Percentiles rank a stretch among this genome's conserved stretches.
phyloP scores from a whole-genome alignment of 495 filamentous ascomycete genomes.

The Neurospora sp. region DNA sequence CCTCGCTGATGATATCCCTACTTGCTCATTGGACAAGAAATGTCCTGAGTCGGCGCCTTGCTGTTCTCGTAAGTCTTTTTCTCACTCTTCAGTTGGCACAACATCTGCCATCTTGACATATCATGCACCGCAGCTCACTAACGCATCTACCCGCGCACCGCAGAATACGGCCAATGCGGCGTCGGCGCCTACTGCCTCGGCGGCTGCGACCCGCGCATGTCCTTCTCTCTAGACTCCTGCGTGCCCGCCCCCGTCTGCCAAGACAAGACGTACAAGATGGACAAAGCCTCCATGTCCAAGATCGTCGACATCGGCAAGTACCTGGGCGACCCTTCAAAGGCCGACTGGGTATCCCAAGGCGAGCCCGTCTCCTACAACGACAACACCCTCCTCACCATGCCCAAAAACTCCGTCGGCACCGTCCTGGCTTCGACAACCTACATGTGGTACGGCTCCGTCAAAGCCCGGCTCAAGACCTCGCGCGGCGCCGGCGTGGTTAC shows the following conservation, averaged over 20 bases:
- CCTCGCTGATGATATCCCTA: slow-evolving; percentile 19
- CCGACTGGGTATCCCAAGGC: slow-evolving; percentile 86
- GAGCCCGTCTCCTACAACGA: slow-evolving; percentile 50
- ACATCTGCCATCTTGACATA: background rate
- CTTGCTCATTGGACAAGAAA: slow-evolving; percentile 42
- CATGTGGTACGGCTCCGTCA: slow-evolving; percentile 95
- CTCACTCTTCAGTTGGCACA: background rate
- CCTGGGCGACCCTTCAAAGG: slow-evolving; percentile 65
- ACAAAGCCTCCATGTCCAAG: slow-evolving; percentile 47
- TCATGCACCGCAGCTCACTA: slow-evolving; percentile 7
- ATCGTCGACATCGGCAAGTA: slow-evolving; percentile 65
- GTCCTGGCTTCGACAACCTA: slow-evolving; percentile 80
- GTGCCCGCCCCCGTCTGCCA: slow-evolving; percentile 77
- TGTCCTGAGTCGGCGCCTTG: slow-evolving; percentile 75
- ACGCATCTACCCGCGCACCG: slow-evolving; percentile 12
- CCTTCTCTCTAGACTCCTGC: slow-evolving; percentile 73
- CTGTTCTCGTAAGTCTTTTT: slow-evolving; percentile 71
- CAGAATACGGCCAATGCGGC: slow-evolving; percentile 91
- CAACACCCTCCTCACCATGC: slow-evolving; percentile 80
- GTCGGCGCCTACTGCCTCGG: slow-evolving; percentile 93
- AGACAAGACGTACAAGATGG: slow-evolving; percentile 60
- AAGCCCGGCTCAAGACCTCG: slow-evolving; percentile 75
- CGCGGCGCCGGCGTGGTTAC: slow-evolving; percentile 82
- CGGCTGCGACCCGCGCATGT: slow-evolving; percentile 82
- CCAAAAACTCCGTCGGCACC: slow-evolving; percentile 69